Base-by-base conservation (phyloP, 306 rosid genomes). In the Rubus parviflorus region DNA sequence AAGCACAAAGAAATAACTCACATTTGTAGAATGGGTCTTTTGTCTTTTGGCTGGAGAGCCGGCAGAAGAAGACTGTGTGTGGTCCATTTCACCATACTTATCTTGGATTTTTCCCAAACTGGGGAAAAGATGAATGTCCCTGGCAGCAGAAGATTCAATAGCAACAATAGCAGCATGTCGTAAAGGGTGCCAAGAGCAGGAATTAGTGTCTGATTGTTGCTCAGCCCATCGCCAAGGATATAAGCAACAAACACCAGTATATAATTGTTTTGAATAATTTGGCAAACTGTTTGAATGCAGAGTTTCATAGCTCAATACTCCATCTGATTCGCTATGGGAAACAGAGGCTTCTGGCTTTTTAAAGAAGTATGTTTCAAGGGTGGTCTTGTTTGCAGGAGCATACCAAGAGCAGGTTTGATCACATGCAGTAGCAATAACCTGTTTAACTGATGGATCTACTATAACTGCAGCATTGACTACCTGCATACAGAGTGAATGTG, bases 391-490 rank as follows among this genome's bases (percentile, higher is more conserved):
- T 49, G 45, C 73, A 80, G 83, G 19, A 75, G 75, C 67, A 80
- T 82, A 85, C 86, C 82, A 77, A 66, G 82, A 73, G 86, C 43
- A 82, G 82, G 85, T 78, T 77, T 83, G 87, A 86, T 95, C 97
- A 74, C 86, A 14, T 69, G 95, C 97, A 73, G 85, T 87, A 42
- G 97, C 83, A 78, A 95, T 88, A 49, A 88, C 85, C 74, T 77
- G 87, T 82, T 85, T 87, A 83, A 61, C 77, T 16, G 86, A 92
- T 74, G 98, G 98, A 85, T 95, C 98, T 80, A 95, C 93, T 75
- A 95, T 89, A 77, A 92, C 89, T 37, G 98, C 97, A 46, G 97
- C 95, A 84, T 92, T 95, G 81, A 88, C 91, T 54, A 86, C 87
- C 97, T 95, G 83, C 67, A 81, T 9, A 67, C 5, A 63, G 62